These are phyloP conservation scores for Pichia sp. DNA, from an alignment of 1,139 yeast species.

Conservation along the genomic window DNA sequence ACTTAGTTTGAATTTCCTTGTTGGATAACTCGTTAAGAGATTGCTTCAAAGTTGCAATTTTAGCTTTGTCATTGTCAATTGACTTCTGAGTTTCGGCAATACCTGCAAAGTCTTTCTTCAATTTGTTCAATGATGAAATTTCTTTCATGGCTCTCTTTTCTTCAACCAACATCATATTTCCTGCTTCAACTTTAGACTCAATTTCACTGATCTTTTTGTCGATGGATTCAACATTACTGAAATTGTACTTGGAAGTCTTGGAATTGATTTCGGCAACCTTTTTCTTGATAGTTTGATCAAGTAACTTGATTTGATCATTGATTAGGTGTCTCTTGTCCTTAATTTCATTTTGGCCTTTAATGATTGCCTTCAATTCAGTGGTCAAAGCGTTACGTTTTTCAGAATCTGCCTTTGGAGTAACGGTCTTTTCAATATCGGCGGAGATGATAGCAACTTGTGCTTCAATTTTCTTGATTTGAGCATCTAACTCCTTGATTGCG, in stretches of 20 bases:
- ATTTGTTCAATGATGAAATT: slow-evolving; percentile 74
- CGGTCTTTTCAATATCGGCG: slow-evolving; percentile 36
- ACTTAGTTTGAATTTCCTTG: slow-evolving; percentile 42
- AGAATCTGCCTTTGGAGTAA: slow-evolving; percentile 34
- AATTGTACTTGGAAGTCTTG: slow-evolving; percentile 60
- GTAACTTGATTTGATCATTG: slow-evolving; percentile 62
- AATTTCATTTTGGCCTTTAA: slow-evolving; percentile 60
- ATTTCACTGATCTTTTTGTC: slow-evolving; percentile 63
- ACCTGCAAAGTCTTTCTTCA: slow-evolving; percentile 69
- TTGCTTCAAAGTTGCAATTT: slow-evolving; percentile 69
- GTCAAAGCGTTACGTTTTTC: slow-evolving; percentile 61
- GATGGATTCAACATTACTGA: slow-evolving; percentile 70
- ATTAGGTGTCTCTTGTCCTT: slow-evolving; percentile 63
- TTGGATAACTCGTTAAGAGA: slow-evolving; percentile 53
- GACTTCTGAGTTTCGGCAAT: slow-evolving; percentile 70
- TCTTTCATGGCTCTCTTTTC: slow-evolving; percentile 85
- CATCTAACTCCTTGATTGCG: slow-evolving; percentile 50
- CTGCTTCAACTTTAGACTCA: slow-evolving; percentile 72
- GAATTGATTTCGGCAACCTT: slow-evolving; percentile 69
- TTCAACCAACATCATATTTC: slow-evolving; percentile 80
- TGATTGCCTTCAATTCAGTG: slow-evolving; percentile 53
- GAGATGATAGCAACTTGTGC: slow-evolving; percentile 33
- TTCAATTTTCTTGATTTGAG: slow-evolving; percentile 67
- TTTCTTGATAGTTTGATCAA: slow-evolving; percentile 69
- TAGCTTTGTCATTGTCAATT: slow-evolving; percentile 72